A percentile compares a stretch with the other conserved stretches of the same genome.
Evolutionary conservation across 2,329 filamentous ascomycete species (phyloP).

Genomic region (Didymella segeticola): DNA sequence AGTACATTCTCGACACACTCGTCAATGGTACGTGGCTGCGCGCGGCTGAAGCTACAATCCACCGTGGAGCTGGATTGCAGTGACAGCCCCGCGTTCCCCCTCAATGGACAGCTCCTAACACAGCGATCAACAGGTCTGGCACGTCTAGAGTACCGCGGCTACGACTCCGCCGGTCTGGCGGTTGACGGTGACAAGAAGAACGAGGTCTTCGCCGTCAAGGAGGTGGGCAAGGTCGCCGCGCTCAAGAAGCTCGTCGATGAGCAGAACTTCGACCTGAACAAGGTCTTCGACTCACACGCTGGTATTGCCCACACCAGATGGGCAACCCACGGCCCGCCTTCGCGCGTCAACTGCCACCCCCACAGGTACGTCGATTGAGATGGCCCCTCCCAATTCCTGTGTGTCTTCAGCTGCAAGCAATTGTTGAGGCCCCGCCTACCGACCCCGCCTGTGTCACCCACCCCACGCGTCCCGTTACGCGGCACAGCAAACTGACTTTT

Average conservation of each 20-base stretch:
- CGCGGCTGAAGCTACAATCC: constrained; percentile 2
- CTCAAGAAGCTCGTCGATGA: constrained; percentile 91
- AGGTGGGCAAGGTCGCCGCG: constrained; percentile 98
- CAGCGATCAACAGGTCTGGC: constrained; percentile 71
- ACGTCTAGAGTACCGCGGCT: constrained; percentile 97
- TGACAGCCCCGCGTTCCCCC: neutral
- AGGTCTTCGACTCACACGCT: constrained; percentile 96
- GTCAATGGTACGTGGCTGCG: constrained; percentile 77
- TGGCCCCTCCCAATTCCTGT: too few species aligned
- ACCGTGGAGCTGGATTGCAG: neutral
- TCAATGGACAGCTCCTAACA: constrained; percentile 30
- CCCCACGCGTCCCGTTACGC: constrained; percentile 10
- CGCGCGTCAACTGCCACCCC: constrained; percentile 95
- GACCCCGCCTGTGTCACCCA: constrained; percentile 13
- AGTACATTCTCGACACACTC: constrained; percentile 93
- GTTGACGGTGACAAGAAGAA: constrained; percentile 99
- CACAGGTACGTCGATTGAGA: constrained; percentile 85
- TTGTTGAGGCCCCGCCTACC: constrained; percentile 15
- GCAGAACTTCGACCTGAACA: constrained; percentile 81
- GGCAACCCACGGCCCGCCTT: constrained; percentile 96
- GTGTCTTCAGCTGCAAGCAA: too few species aligned
- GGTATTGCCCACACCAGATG: constrained; percentile 99
- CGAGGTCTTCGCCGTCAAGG: constrained; percentile 96
- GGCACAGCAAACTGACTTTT: constrained; percentile 3
- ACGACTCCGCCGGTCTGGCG: constrained; percentile 95